Evolutionary conservation across 2,329 filamentous ascomycete species (phyloP), one percentile per base, ranked within the genome.

Genomic region (Colletotrichum tropicale): DNA sequence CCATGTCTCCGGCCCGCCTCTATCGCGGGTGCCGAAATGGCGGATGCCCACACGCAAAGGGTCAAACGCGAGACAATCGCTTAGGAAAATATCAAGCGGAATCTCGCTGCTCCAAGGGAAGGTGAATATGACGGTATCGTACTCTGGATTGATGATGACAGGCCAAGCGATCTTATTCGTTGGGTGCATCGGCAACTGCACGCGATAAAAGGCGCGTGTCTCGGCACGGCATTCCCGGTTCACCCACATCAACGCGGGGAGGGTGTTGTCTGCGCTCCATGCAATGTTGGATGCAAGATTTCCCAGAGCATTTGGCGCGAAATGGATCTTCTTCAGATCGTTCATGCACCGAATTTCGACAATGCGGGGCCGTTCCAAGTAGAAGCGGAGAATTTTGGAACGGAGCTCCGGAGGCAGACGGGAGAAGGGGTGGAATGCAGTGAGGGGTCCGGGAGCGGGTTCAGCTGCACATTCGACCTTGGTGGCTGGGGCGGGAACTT

Each of bases 371-470:
- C 80, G 79, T 1, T 87, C 86, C 24, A 88, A 80, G 77, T 84
- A 88, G 77, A 86, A 83, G 36, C 82, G 81, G 87, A 88, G 89
- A 66, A 89, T 87, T 71, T 84, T 86, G 32, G 88, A 81, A 15
- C 88, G 87, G n/a, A 89, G 81, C 78, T 89, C 88, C 15, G 84
- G 79, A 1, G 88, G 88, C 3, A 89, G 86, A 30, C 80, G 80
- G 18, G 82, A 77, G 76, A 89, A 89, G 58, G 82, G 78, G 52
- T 81, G 84, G 43, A 76, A 76, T 26, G 66, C 34, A 16, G 60
- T 56, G 30, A 75, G 71, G 21, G 71, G 58, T 8, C n/a, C 38
- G 10, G 43, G 16, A 7, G 26, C 16, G 48, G 34, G 58, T 38
- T 69, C 52, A 15, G 21, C n/a, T 58, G 21, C 15, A 21, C 58